Percentiles rank a stretch among this genome's conserved stretches.
Evolutionary conservation across 2,329 filamentous ascomycete genomes (phyloP).

Genomic region (Exophiala aquamarina): DNA sequence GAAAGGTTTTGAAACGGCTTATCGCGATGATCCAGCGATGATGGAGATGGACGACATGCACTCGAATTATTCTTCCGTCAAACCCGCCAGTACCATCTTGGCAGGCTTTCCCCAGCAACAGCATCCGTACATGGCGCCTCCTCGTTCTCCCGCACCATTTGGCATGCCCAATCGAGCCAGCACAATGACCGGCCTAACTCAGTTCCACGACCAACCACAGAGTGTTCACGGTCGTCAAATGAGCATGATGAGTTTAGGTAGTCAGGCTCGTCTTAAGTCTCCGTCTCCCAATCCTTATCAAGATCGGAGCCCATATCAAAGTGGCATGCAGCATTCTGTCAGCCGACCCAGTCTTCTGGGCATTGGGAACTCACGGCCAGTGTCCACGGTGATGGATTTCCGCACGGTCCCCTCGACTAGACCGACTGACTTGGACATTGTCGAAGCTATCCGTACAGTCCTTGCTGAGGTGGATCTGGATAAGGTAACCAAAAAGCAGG

Average conservation of each 20-base stretch:
- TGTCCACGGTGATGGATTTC: constrained; percentile 59
- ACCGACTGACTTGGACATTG: constrained; percentile 76
- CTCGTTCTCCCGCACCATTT: constrained; percentile 75
- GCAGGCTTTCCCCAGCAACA: constrained; percentile 73
- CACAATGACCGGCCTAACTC: constrained; percentile 64
- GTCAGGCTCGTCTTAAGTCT: constrained; percentile 30
- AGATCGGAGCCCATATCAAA: constrained; percentile 36
- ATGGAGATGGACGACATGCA: constrained; percentile 96
- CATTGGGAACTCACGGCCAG: constrained; percentile 49
- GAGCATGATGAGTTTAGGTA: constrained; percentile 59
- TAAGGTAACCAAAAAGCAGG: constrained; percentile 98
- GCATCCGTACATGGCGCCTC: constrained; percentile 70
- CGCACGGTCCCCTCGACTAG: constrained; percentile 55
- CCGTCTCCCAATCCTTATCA: constrained; percentile 39
- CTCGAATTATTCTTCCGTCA: constrained; percentile 89
- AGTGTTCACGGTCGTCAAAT: constrained; percentile 52
- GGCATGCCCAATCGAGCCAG: constrained; percentile 65
- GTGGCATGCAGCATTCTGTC: constrained; percentile 34
- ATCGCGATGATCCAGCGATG: constrained; percentile 69
- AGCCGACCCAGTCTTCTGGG: constrained; percentile 46
- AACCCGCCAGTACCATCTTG: constrained; percentile 80
- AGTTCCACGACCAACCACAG: constrained; percentile 62
- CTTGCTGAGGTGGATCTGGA: constrained; percentile 88
- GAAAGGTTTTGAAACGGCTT: constrained; percentile 64
- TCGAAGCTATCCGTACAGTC: constrained; percentile 80